Base-by-base conservation (phyloP, 2,329 filamentous ascomycete species). In the Pseudogymnoascus destructans region DNA sequence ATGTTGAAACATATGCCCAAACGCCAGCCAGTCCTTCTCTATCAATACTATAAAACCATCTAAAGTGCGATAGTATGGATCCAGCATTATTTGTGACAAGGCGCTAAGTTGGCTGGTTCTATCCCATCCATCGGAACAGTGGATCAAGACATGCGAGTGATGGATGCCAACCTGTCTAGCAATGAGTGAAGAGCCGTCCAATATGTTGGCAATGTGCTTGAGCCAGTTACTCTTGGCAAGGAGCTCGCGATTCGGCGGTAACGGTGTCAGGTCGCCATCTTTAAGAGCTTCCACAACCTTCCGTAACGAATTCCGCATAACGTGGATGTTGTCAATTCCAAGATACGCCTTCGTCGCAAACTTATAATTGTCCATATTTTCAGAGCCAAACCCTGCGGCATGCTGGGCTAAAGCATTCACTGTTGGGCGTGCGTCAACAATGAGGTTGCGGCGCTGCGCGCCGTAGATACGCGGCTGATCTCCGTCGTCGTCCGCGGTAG, bases 71-170 rank as follows among this genome's bases (percentile, higher is more conserved):
- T 90, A 98, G 71, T 95, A 96, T 0, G 93, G 93, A 68, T 98
- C 93, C 7, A 98, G 79, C 75, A 95, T 92, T 36, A 98, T 79
- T 72, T 98, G 91, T 59, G 90, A 86, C 59, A 98, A 74, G 3
- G 91, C 90, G 66, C 91, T 95, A 57, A 98, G 79, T 73, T 98
- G 93, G 66, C 90, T 92, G 6, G 93, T 98, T 56, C 93, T 86
- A 72, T 98, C 93, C 93, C 93, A 98, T 3, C 93, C 93, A 71
- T 98, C 93, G 1, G 93, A 97, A 72, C 93, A 98, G 72, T 98
- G 93, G 55, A 98, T 95, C 49, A 98, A 75, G 9, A 95, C 92
- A 69, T 98, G 90, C 1, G 91, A 95, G 68, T 96, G 92, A 63
- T 89, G 87, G 59, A 97, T 84, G 27, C 90, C 93, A 32, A 98